These are phyloP conservation scores for Chamaecrista fasciculata DNA, from an alignment of 306 rosid species.

Conservation along the genomic window DNA sequence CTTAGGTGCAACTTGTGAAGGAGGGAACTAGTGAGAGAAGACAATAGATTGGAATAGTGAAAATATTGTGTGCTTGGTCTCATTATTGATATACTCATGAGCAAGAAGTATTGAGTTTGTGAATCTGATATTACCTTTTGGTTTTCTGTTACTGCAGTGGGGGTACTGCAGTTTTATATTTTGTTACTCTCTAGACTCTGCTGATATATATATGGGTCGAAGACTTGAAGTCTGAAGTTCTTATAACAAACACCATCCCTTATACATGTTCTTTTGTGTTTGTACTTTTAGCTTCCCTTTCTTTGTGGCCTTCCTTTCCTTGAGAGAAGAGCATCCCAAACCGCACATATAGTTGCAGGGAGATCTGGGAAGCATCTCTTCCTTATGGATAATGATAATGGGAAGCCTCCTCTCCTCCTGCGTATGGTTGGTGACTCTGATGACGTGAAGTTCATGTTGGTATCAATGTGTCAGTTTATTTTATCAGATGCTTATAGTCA, in stretches of 20 bases:
- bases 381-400: constrained; percentile 70
- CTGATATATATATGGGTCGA: constrained; percentile 1
- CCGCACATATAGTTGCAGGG: constrained; percentile 91
- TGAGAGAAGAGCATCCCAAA: constrained; percentile 85
- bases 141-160: background rate
- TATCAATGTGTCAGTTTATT: constrained; percentile 24
- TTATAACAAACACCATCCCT: constrained; percentile 13
- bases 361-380: constrained; percentile 97
- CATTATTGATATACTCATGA: background rate
- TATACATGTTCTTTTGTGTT: background rate
- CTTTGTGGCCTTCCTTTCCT: constrained; percentile 93
- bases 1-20: too few relatives aligned
- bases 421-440: constrained; percentile 77
- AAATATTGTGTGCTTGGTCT: constrained; percentile 4
- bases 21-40: too few relatives aligned
- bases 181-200: background rate
- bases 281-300: constrained; percentile 68
- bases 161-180: background rate
- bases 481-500: constrained; percentile 21
- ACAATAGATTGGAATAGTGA: too few relatives aligned
- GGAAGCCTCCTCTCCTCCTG: constrained; percentile 80
- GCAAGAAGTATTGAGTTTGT: background rate
- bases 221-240: background rate
- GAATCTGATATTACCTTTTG: background rate
- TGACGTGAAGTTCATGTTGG: constrained; percentile 88